Percentiles rank a stretch among this genome's conserved stretches.
These are phyloP conservation scores for Phytophthora pini DNA, from an alignment of 352 stramenopile genomes.

Conservation along the genomic window DNA sequence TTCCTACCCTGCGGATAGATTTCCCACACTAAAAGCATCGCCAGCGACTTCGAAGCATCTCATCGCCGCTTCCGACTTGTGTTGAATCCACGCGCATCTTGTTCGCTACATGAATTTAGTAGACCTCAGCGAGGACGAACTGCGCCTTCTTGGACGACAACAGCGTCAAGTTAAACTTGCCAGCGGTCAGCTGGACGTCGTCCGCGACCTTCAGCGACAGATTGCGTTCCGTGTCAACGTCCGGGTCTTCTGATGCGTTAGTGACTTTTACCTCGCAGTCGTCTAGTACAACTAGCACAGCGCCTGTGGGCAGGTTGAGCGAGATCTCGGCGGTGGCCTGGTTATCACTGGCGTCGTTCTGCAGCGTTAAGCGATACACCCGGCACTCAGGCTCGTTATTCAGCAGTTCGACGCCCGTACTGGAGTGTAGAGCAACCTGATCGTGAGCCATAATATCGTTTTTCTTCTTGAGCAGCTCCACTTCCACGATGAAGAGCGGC, in stretches of 20 bases:
- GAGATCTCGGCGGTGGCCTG: slow-evolving; percentile 28
- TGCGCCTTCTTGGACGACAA: slow-evolving; percentile 27
- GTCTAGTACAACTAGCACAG: slow-evolving; percentile 48
- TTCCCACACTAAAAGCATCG: too few species aligned
- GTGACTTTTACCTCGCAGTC: slow-evolving; percentile 39
- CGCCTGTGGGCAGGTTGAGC: slow-evolving; percentile 38
- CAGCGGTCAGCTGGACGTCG: slow-evolving; percentile 22
- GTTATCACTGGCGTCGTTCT: slow-evolving; percentile 14
- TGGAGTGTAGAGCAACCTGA: slow-evolving; percentile 24
- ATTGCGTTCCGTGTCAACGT: slow-evolving; percentile 13
- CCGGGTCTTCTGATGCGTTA: slow-evolving; percentile 18
- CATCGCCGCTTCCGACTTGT: too few species aligned
- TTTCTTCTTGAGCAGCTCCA: slow-evolving; percentile 54
- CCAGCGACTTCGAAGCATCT: too few species aligned
- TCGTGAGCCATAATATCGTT: slow-evolving; percentile 26
- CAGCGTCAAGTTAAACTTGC: slow-evolving; percentile 31
- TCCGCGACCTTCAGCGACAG: slow-evolving; percentile 28
- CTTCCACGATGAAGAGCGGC: slow-evolving; percentile 54
- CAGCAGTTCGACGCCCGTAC: slow-evolving; percentile 33
- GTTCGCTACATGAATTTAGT: slow-evolving; percentile 13
- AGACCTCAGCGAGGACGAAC: slow-evolving; percentile 34
- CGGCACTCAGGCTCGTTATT: slow-evolving; percentile 49
- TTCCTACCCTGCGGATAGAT: too few species aligned
- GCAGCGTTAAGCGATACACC: slow-evolving; percentile 53
- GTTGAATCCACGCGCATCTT: not conserved